Evolutionary conservation across 495 filamentous ascomycete genomes (phyloP).

Genomic region (Aspergillus conjunctus): DNA sequence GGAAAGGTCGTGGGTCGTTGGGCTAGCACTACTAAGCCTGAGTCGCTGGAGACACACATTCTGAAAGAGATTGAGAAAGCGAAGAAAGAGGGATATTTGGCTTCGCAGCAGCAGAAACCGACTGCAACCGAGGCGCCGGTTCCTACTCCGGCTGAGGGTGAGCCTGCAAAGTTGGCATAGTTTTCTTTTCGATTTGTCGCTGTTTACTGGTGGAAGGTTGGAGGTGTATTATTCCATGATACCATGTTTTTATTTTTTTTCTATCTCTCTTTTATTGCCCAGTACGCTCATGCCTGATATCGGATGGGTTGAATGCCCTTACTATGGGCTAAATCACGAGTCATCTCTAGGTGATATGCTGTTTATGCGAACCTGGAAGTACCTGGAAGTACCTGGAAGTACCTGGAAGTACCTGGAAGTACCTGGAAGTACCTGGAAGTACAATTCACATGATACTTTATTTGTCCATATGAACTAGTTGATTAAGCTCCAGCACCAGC

Average conservation of each 20-base stretch:
- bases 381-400: too few relatives aligned
- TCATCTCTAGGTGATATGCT: too few relatives aligned
- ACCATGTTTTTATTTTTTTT: conserved; percentile 1
- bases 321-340: neutral
- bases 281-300: neutral
- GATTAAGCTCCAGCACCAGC: conserved; percentile 17
- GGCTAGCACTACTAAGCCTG: conserved; percentile 85
- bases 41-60: conserved; percentile 71
- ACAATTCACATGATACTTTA: too few relatives aligned
- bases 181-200: conserved; percentile 10
- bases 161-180: conserved; percentile 23
- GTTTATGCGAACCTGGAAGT: too few relatives aligned
- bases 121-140: neutral
- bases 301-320: neutral
- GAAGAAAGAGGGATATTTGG: conserved; percentile 35
- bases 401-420: too few relatives aligned
- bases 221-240: conserved; percentile 3
- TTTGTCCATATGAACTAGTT: neutral
- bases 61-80: conserved; percentile 69
- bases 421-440: too few relatives aligned
- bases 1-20: conserved; percentile 80
- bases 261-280: neutral
- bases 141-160: conserved; percentile 1
- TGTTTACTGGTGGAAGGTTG: neutral
- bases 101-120: conserved; percentile 28